Evolutionary conservation across 1,139 yeast species (phyloP).

Genomic region (Geotrichum histeridarum): DNA sequence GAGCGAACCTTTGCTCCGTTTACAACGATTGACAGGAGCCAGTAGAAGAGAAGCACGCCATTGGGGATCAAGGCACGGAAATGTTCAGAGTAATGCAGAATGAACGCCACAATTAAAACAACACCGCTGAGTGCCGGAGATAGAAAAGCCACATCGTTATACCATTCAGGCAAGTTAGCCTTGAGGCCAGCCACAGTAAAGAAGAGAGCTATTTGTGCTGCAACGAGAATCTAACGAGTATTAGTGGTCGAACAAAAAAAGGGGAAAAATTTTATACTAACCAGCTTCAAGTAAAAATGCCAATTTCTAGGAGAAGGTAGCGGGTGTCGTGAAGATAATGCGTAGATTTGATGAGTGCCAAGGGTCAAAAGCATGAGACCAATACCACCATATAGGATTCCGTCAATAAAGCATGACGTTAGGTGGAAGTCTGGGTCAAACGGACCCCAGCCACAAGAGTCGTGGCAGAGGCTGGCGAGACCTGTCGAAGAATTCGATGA

Average conservation of each 20-base stretch:
- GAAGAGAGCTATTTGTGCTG: conserved; percentile 42
- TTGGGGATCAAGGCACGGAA: conserved; percentile 60
- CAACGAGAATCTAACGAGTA: conserved; percentile 34
- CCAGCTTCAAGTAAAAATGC: conserved; percentile 43
- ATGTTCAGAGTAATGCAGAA: conserved; percentile 68
- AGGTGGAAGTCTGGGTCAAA: conserved; percentile 55
- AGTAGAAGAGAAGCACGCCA: conserved; percentile 66
- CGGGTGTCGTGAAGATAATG: conserved; percentile 31
- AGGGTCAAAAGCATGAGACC: conserved; percentile 51
- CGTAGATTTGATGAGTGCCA: conserved; percentile 46
- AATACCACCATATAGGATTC: conserved; percentile 51
- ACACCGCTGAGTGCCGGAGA: conserved; percentile 42
- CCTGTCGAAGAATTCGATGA: conserved; percentile 10
- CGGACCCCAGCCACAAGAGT: conserved; percentile 72
- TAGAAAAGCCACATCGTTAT: conserved; percentile 43
- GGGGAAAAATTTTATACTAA: conserved; percentile 33
- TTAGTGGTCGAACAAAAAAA: conserved; percentile 31
- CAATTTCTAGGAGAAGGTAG: conserved; percentile 36
- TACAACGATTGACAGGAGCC: conserved; percentile 52
- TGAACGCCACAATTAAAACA: conserved; percentile 49
- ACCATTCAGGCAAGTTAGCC: conserved; percentile 19
- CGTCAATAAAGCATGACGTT: conserved; percentile 80
- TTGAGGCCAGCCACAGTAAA: conserved; percentile 29
- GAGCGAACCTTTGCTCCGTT: conserved; percentile 41
- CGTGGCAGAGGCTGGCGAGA: conserved; percentile 37